phyloP scores from a whole-genome alignment of 2,329 filamentous ascomycete species.

The Ophiostoma triangulosporum region DNA sequence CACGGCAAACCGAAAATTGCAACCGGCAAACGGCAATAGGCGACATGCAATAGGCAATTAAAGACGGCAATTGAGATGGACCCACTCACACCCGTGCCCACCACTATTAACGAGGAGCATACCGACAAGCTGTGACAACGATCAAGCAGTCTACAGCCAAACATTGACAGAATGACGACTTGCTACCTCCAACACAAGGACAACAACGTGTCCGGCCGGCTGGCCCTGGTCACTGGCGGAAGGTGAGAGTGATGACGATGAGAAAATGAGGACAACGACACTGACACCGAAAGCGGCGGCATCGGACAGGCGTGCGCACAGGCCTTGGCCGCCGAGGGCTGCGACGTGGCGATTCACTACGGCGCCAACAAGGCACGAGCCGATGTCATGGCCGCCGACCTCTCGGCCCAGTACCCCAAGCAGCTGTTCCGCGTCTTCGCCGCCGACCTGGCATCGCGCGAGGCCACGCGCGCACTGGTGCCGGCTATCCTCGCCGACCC shows the following conservation, averaged over 20 bases:
- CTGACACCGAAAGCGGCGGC: conserved; percentile 4
- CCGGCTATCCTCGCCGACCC: conserved; percentile 16
- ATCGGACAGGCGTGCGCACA: conserved; percentile 23
- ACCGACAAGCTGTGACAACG: too few relatives aligned
- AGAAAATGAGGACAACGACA: background rate
- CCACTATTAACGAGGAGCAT: too few relatives aligned
- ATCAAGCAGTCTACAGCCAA: too few relatives aligned
- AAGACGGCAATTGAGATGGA: too few relatives aligned
- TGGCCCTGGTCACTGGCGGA: conserved; percentile 24
- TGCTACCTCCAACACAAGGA: conserved; percentile 13
- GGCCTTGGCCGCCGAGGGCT: conserved; percentile 22
- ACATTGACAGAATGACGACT: background rate
- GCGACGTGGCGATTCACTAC: conserved; percentile 22
- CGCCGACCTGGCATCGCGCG: conserved; percentile 43
- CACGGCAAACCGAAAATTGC: too few relatives aligned
- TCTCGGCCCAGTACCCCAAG: conserved; percentile 10
- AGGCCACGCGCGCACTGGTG: conserved; percentile 21
- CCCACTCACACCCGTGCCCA: too few relatives aligned
- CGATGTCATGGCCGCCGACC: conserved; percentile 18
- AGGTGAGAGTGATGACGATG: background rate
- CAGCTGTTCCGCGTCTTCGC: conserved; percentile 27
- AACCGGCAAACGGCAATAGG: too few relatives aligned
- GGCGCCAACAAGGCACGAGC: conserved; percentile 18
- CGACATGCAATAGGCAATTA: too few relatives aligned
- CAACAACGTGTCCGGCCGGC: conserved; percentile 21